Percentiles rank a stretch among this genome's conserved stretches.
These are phyloP conservation scores for Nicotiana benthamiana DNA, from an alignment of 257 asterid genomes.

Conservation along the genomic window DNA sequence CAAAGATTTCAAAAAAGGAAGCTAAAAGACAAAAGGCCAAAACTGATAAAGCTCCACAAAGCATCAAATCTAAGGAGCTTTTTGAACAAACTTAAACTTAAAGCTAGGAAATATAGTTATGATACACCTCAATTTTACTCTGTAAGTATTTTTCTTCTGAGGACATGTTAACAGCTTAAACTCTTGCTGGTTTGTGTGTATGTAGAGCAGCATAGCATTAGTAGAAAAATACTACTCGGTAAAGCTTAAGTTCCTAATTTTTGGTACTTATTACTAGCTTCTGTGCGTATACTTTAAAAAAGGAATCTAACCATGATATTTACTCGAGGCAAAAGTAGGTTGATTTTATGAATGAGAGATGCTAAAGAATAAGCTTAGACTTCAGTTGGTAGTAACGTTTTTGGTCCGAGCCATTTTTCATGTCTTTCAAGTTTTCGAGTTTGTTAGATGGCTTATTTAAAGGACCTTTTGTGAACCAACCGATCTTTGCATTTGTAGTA, in stretches of 20 bases:
- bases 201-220: neutral
- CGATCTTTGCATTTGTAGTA: no score
- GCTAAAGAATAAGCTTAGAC: neutral
- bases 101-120: neutral
- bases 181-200: neutral
- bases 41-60: neutral
- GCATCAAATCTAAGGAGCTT: neutral
- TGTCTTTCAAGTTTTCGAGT: neutral
- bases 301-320: neutral
- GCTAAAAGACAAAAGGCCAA: slow-evolving; percentile 7
- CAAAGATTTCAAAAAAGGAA: slow-evolving; percentile 29
- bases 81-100: neutral
- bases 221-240: neutral
- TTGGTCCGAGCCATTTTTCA: neutral
- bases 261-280: neutral
- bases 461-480: no score
- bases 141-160: neutral
- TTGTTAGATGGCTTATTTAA: no score
- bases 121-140: neutral
- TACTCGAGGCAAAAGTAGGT: neutral
- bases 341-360: neutral
- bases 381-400: neutral
- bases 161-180: neutral
- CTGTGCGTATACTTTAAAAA: neutral
- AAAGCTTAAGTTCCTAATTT: neutral